phyloP scores from a whole-genome alignment of 495 filamentous ascomycete genomes.

The Hypoxylon lienhwacheense region DNA sequence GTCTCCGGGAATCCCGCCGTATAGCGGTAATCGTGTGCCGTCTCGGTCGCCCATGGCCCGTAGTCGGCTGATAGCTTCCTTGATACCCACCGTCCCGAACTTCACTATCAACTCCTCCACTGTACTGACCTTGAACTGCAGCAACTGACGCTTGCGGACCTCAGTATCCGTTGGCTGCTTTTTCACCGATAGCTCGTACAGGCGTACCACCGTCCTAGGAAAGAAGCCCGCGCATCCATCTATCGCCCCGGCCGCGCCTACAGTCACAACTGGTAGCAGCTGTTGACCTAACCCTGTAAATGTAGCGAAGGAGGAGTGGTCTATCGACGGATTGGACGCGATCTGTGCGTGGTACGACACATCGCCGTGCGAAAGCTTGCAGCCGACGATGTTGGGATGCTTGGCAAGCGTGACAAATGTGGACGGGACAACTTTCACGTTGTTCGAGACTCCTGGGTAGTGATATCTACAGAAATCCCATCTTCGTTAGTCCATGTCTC shows the following conservation, averaged over 20 bases:
- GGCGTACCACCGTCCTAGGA: constrained; percentile 58
- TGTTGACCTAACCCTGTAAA: constrained; percentile 70
- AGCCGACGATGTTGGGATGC: constrained; percentile 65
- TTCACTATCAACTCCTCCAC: constrained; percentile 63
- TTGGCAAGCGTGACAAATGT: constrained; percentile 57
- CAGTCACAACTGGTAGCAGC: constrained; percentile 59
- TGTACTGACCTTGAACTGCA: constrained; percentile 60
- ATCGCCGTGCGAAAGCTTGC: constrained; percentile 69
- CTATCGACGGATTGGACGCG: constrained; percentile 50
- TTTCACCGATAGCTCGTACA: constrained; percentile 53
- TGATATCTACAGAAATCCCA: constrained; percentile 52
- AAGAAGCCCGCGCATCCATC: constrained; percentile 66
- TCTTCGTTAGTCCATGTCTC: background rate
- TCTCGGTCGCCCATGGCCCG: constrained; percentile 57
- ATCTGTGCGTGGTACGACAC: constrained; percentile 64
- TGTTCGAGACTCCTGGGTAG: constrained; percentile 67
- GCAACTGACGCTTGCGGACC: constrained; percentile 44
- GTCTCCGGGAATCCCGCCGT: constrained; percentile 53
- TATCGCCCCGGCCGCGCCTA: constrained; percentile 64
- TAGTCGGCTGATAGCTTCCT: constrained; percentile 60
- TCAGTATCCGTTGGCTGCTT: constrained; percentile 32
- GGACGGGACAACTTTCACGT: constrained; percentile 55
- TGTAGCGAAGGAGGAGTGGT: constrained; percentile 57
- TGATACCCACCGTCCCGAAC: constrained; percentile 62
- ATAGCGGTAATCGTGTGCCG: constrained; percentile 58